A percentile compares a stretch with the other conserved stretches of the same genome.
phyloP scores from a whole-genome alignment of 805 yeast species.

The Hanseniaspora singularis region DNA sequence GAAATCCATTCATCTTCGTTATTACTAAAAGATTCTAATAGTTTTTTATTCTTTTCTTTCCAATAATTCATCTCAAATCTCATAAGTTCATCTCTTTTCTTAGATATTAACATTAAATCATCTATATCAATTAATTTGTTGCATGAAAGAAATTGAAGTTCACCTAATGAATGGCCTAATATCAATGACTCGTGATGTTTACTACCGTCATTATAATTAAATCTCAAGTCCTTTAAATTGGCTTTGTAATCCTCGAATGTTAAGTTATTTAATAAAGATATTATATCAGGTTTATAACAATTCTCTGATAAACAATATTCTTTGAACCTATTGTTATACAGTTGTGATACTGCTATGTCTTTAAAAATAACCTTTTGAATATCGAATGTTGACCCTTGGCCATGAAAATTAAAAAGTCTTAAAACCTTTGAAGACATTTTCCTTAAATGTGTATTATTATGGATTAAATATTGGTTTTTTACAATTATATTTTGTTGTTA shows the following conservation, averaged over 20 bases:
- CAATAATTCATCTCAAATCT: constrained; percentile 24
- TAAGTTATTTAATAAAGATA: constrained; percentile 27
- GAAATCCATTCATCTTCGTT: constrained; percentile 21
- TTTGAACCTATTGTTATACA: constrained; percentile 20
- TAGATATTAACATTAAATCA: constrained; percentile 27
- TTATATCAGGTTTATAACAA: constrained; percentile 25
- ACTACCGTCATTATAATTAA: background rate
- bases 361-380: constrained; percentile 21
- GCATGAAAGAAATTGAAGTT: constrained; percentile 24
- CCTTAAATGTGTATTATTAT: no score
- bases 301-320: constrained; percentile 20
- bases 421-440: constrained; percentile 8
- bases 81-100: constrained; percentile 28
- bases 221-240: background rate
- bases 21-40: constrained; percentile 21
- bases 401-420: constrained; percentile 27
- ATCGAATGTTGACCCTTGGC: constrained; percentile 28
- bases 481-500: background rate
- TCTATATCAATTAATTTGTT: constrained; percentile 21
- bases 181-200: constrained; percentile 11
- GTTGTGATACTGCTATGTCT: constrained; percentile 18
- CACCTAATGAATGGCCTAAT: constrained; percentile 31
- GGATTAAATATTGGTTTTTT: no score
- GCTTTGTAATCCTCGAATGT: constrained; percentile 21
- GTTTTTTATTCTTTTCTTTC: constrained; percentile 21